phyloP scores from a whole-genome alignment of 139 green algal species.

The Astrephomene gubernaculifera region DNA sequence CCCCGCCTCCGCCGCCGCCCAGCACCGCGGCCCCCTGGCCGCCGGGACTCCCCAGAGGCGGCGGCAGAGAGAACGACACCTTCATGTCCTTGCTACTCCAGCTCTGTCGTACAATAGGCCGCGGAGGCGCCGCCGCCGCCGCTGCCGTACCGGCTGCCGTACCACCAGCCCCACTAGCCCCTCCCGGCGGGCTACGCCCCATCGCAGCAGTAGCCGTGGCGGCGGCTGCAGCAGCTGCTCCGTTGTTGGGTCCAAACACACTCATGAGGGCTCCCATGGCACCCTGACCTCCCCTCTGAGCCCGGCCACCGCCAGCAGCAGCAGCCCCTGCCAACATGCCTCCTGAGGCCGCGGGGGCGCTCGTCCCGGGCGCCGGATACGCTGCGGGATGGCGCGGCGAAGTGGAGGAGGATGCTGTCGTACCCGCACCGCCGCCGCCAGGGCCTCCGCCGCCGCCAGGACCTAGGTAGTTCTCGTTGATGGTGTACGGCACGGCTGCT shows the following conservation, averaged over 20 bases:
- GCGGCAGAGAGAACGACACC: conserved; percentile 39
- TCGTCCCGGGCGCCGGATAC: background rate
- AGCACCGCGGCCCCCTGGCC: background rate
- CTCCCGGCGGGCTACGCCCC: background rate
- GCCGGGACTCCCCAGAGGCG: conserved; percentile 22
- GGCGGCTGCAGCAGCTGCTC: background rate
- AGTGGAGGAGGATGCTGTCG: too few relatives aligned
- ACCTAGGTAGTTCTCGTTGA: conserved; percentile 26
- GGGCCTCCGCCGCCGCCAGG: background rate
- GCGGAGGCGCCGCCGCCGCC: background rate
- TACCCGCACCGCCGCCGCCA: background rate
- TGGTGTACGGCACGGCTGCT: conserved; percentile 28
- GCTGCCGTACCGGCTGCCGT: background rate
- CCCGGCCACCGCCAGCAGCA: too few relatives aligned
- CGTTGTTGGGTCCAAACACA: background rate
- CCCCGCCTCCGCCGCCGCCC: background rate
- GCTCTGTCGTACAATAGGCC: background rate
- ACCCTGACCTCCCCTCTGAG: background rate
- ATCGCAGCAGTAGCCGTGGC: background rate
- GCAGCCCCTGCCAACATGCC: background rate
- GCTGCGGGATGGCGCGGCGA: too few relatives aligned
- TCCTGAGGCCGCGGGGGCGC: background rate
- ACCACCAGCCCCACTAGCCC: background rate
- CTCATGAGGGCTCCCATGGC: background rate
- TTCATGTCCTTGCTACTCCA: conserved; percentile 48